Conservation (phyloP, 257 asterid genomes). For the Solanum paucissectum region DNA sequence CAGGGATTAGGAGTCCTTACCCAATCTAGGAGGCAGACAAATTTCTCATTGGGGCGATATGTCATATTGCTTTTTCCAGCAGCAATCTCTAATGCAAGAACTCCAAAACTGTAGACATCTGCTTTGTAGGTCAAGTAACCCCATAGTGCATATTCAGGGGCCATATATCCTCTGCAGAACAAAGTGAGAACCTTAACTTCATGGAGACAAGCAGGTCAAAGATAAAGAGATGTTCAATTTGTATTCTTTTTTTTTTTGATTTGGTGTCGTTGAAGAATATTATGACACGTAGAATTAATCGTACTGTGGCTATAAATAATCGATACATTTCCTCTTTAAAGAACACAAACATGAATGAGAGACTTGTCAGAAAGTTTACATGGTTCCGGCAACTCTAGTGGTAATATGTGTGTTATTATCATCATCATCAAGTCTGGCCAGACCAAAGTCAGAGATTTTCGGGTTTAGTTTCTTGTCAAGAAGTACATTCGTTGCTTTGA, state of each 20-base stretch:
- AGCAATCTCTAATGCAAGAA: too few species aligned
- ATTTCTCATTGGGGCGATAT: too few species aligned
- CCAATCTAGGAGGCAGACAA: too few species aligned
- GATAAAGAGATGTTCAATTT: not conserved
- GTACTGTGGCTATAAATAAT: not conserved
- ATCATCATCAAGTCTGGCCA: conserved; percentile 2
- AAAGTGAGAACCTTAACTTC: too few species aligned
- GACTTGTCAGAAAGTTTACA: not conserved
- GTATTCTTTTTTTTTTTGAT: not conserved
- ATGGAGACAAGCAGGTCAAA: not conserved
- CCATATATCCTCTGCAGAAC: too few species aligned
- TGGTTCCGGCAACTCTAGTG: conserved; percentile 4
- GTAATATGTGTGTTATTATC: not conserved
- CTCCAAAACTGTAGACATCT: too few species aligned
- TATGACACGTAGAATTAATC: not conserved
- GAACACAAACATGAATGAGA: not conserved
- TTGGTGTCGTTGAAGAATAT: not conserved
- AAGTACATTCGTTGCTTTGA: not conserved
- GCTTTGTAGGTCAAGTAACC: too few species aligned
- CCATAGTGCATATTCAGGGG: too few species aligned
- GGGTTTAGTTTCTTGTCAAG: conserved; percentile 4
- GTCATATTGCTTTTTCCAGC: too few species aligned
- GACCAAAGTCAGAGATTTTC: conserved; percentile 3
- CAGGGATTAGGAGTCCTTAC: too few species aligned
- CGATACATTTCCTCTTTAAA: not conserved